Conservation (phyloP, 306 rosid species). For the Cucurbita ficifolia region DNA sequence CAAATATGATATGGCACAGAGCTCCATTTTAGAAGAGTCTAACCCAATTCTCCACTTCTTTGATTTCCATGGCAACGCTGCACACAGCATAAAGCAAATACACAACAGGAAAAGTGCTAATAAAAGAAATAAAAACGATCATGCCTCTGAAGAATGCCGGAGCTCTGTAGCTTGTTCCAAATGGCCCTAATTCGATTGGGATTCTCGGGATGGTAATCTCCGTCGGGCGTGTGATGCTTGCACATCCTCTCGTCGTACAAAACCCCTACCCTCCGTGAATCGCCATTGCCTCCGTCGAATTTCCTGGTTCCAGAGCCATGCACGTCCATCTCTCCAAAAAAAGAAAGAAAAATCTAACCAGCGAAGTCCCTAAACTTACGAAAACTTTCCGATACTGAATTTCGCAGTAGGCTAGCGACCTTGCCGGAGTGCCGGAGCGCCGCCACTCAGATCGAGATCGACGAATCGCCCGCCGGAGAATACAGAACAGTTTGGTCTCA, state of each 20-base stretch:
- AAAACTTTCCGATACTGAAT: neutral
- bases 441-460: neutral
- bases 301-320: neutral
- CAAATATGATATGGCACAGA: neutral
- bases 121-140: neutral
- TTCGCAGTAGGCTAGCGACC: neutral
- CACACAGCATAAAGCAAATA: neutral
- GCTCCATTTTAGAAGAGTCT: neutral
- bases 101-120: neutral
- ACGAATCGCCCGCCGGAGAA: neutral
- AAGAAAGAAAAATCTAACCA: neutral
- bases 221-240: slow-evolving; percentile 32
- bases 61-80: neutral
- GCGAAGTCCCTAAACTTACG: neutral
- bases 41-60: neutral
- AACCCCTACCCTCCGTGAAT: slow-evolving; percentile 42
- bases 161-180: slow-evolving; percentile 50
- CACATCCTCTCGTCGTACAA: slow-evolving; percentile 81
- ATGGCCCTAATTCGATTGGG: slow-evolving; percentile 58
- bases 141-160: slow-evolving; percentile 49
- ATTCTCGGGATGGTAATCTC: slow-evolving; percentile 57
- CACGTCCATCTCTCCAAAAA: neutral
- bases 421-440: neutral
- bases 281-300: neutral
- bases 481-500: neutral